Conservation (phyloP, 139 green algal genomes). For the Chlorokybus atmophyticus region DNA sequence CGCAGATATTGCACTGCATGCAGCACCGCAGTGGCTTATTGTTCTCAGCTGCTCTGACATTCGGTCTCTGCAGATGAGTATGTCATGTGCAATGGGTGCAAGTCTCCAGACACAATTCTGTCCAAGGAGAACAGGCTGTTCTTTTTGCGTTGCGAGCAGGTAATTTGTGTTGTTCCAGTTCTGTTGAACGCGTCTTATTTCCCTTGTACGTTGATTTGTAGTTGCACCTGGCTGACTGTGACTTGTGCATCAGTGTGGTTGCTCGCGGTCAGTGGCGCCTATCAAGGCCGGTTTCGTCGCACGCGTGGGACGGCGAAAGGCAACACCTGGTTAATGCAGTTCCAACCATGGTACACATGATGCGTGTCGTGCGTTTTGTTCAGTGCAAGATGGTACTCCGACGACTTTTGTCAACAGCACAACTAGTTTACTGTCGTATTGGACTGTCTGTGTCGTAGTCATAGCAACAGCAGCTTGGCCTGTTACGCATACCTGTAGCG, state of each 20-base stretch:
- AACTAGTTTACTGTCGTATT: too few species aligned
- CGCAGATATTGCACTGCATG: slow-evolving; percentile 8
- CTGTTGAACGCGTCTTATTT: too few species aligned
- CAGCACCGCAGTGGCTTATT: neutral
- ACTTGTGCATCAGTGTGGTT: slow-evolving; percentile 68
- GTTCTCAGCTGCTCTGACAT: neutral
- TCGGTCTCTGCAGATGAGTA: slow-evolving; percentile 68
- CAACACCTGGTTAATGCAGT: too few species aligned
- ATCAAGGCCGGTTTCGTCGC: slow-evolving; percentile 94
- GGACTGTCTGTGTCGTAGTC: too few species aligned
- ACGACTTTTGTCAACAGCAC: too few species aligned
- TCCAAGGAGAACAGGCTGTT: slow-evolving; percentile 35
- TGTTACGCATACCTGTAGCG: too few species aligned
- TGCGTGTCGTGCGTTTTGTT: too few species aligned
- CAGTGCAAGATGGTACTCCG: too few species aligned
- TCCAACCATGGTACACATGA: too few species aligned
- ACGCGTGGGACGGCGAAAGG: slow-evolving; percentile 34
- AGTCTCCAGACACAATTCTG: slow-evolving; percentile 76
- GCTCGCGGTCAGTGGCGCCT: slow-evolving; percentile 62
- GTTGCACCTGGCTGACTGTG: too few species aligned
- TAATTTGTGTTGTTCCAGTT: slow-evolving; percentile 49
- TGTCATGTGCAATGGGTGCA: slow-evolving; percentile 94
- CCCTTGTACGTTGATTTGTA: too few species aligned
- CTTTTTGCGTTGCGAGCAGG: slow-evolving; percentile 61
- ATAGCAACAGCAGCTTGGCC: too few species aligned